These are phyloP conservation scores for Pseudogymnoascus sp. DNA, from an alignment of 2,329 filamentous ascomycete species.

Conservation along the genomic window DNA sequence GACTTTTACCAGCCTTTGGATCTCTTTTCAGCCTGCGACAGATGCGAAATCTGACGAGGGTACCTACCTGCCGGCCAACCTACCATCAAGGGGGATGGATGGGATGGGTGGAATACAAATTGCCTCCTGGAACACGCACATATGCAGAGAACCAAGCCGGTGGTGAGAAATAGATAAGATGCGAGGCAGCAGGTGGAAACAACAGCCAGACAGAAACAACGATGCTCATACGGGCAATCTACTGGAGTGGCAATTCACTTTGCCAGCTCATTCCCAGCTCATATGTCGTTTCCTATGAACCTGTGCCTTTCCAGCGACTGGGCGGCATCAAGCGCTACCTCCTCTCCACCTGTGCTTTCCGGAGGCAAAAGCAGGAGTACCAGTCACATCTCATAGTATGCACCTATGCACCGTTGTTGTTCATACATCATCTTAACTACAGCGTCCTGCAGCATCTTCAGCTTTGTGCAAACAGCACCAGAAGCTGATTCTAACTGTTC, in stretches of 20 bases:
- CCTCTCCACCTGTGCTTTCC: neutral
- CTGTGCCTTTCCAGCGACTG: neutral
- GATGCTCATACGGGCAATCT: neutral
- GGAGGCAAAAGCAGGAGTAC: neutral
- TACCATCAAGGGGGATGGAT: slow-evolving; percentile 7
- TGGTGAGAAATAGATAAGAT: slow-evolving; percentile 8
- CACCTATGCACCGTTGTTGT: slow-evolving; percentile 9
- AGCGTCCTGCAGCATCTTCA: slow-evolving; percentile 2
- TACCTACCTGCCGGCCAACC: neutral
- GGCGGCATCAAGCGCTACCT: neutral
- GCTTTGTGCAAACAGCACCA: slow-evolving; percentile 4
- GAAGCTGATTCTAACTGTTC: slow-evolving; percentile 5
- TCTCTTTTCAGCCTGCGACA: slow-evolving; percentile 9
- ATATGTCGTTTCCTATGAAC: slow-evolving; percentile 1
- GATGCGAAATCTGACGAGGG: slow-evolving; percentile 10
- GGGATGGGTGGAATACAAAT: slow-evolving; percentile 1
- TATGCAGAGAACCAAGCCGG: neutral
- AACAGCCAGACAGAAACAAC: neutral
- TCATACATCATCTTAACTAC: slow-evolving; percentile 8
- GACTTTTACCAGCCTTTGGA: slow-evolving; percentile 4
- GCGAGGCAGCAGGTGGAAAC: neutral
- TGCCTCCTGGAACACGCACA: neutral
- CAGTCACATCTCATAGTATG: slow-evolving; percentile 5
- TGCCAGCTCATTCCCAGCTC: slow-evolving; percentile 7
- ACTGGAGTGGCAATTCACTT: slow-evolving; percentile 6